Evolutionary conservation across 106 monocot species (phyloP).

Genomic region (Acorus gramineus): DNA sequence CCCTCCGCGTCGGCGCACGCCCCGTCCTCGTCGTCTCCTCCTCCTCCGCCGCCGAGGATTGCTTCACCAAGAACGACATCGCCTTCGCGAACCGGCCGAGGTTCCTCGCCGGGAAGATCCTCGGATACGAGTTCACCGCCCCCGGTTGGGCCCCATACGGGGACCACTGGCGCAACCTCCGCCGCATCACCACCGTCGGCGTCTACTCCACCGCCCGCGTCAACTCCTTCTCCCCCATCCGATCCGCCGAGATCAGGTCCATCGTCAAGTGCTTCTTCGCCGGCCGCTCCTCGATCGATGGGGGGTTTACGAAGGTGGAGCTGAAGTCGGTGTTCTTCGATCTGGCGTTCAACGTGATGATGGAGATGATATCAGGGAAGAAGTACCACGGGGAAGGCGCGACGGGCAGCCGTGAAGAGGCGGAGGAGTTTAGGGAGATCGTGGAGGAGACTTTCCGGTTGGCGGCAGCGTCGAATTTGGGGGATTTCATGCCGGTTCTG

Average conservation of each 20-base stretch:
- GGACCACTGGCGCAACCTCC: constrained; percentile 1
- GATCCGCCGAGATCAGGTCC: neutral
- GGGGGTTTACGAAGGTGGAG: constrained; percentile 1
- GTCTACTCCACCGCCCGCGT: neutral
- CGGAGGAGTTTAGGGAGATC: neutral
- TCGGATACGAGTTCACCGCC: constrained; percentile 16
- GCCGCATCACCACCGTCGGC: too few relatives aligned
- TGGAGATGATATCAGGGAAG: too few relatives aligned
- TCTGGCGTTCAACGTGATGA: too few relatives aligned
- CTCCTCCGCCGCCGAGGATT: neutral
- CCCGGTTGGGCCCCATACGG: constrained; percentile 9
- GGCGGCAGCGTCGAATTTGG: neutral
- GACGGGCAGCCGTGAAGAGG: neutral
- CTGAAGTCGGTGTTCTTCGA: constrained; percentile 2
- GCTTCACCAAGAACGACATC: constrained; percentile 3
- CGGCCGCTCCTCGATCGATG: neutral
- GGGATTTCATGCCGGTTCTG: constrained; percentile 21
- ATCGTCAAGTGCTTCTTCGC: neutral
- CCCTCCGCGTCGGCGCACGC: neutral
- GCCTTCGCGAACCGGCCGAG: constrained; percentile 2
- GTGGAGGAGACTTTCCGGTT: constrained; percentile 2
- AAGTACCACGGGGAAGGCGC: neutral
- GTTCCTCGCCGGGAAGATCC: neutral
- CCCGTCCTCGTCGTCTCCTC: neutral
- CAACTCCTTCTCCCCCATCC: neutral